phyloP scores from a whole-genome alignment of 805 yeast genomes.

The Candida adriatica region DNA sequence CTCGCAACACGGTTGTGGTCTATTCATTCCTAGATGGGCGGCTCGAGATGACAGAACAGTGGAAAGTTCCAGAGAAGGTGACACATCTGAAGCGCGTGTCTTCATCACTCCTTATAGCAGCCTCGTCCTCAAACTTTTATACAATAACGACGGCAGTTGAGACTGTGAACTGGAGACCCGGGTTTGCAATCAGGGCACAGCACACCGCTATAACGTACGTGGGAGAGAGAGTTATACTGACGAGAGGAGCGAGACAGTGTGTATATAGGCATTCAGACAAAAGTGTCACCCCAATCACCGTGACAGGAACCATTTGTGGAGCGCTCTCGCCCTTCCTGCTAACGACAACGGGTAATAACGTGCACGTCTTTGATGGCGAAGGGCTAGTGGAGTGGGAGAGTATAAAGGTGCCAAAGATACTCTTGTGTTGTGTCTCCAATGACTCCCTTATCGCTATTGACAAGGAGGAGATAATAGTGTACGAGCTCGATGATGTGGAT shows the following conservation, averaged over 20 bases:
- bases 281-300: slow-evolving; percentile 1
- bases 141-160: slow-evolving; percentile 4
- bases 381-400: slow-evolving; percentile 4
- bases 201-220: background rate
- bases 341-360: slow-evolving; percentile 8
- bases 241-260: slow-evolving; percentile 7
- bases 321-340: slow-evolving; percentile 9
- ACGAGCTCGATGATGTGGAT: slow-evolving; percentile 1
- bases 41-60: slow-evolving; percentile 21
- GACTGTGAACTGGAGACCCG: slow-evolving; percentile 9
- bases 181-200: slow-evolving; percentile 8
- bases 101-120: slow-evolving; percentile 14
- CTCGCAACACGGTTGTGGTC: slow-evolving; percentile 12
- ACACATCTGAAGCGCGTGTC: slow-evolving; percentile 18
- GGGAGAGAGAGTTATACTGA: slow-evolving; percentile 2
- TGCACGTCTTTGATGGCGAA: slow-evolving; percentile 5
- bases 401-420: slow-evolving; percentile 1
- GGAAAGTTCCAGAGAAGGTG: slow-evolving; percentile 23
- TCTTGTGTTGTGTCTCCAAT: background rate
- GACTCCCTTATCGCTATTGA: slow-evolving; percentile 2
- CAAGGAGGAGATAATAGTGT: slow-evolving; percentile 3
- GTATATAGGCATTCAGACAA: background rate
- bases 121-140: slow-evolving; percentile 20
- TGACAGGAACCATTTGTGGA: slow-evolving; percentile 3
- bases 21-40: slow-evolving; percentile 16